phyloP scores from a whole-genome alignment of 306 rosid genomes.

The Leucaena leucocephala region DNA sequence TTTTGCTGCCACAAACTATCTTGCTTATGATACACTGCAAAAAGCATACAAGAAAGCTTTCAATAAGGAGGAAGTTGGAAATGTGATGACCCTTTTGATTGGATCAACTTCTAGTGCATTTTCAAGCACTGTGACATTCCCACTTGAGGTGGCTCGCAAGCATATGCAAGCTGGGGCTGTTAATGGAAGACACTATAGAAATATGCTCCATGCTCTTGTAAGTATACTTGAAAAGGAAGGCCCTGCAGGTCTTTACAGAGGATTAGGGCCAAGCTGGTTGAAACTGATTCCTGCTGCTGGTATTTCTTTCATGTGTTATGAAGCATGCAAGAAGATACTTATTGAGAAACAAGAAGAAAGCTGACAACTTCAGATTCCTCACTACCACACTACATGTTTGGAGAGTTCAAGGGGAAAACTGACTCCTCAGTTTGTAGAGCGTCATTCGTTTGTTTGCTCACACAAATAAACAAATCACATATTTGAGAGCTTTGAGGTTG shows the following conservation, averaged over 20 bases:
- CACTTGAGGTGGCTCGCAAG: slow-evolving; percentile 84
- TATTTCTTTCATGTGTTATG: slow-evolving; percentile 71
- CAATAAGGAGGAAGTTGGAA: slow-evolving; percentile 63
- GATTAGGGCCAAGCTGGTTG: slow-evolving; percentile 64
- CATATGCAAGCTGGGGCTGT: slow-evolving; percentile 86
- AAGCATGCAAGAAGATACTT: slow-evolving; percentile 59
- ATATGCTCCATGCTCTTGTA: slow-evolving; percentile 67
- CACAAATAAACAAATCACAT: neutral
- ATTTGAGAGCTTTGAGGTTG: neutral
- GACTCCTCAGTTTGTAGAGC: neutral
- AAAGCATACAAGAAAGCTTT: slow-evolving; percentile 53
- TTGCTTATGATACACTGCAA: slow-evolving; percentile 71
- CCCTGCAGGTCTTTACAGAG: slow-evolving; percentile 53
- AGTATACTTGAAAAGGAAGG: slow-evolving; percentile 72
- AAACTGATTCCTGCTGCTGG: slow-evolving; percentile 72
- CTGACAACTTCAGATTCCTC: slow-evolving; percentile 3
- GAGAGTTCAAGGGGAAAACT: neutral
- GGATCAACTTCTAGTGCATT: slow-evolving; percentile 60
- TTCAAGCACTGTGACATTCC: slow-evolving; percentile 69
- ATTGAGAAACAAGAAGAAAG: slow-evolving; percentile 30
- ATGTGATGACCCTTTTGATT: slow-evolving; percentile 61
- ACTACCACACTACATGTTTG: neutral
- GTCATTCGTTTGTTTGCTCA: neutral
- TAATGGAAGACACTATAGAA: slow-evolving; percentile 66
- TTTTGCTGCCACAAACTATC: slow-evolving; percentile 77